Conservation (phyloP, 192 early-diverging fungal species). For the Dissophora ornata region DNA sequence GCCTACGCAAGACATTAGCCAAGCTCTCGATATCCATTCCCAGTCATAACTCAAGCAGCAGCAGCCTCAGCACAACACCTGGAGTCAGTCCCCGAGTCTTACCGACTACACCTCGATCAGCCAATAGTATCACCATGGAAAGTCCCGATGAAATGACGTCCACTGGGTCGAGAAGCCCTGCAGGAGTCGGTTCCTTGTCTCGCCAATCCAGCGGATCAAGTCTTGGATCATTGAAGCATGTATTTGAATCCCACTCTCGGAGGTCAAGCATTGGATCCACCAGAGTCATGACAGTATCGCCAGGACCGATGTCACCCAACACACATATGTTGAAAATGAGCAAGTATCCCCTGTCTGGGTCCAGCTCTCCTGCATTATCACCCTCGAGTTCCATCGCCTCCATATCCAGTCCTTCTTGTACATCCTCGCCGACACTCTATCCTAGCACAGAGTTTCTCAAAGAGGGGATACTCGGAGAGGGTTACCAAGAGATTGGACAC, state of each 20-base stretch:
- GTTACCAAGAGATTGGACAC: neutral
- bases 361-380: neutral
- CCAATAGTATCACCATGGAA: slow-evolving; percentile 13
- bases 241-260: slow-evolving; percentile 12
- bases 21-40: slow-evolving; percentile 48
- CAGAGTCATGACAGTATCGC: slow-evolving; percentile 25
- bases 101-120: slow-evolving; percentile 24
- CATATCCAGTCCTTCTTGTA: neutral
- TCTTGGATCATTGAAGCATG: slow-evolving; percentile 19
- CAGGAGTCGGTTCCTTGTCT: slow-evolving; percentile 5
- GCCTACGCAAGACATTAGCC: slow-evolving; percentile 35
- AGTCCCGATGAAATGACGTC: slow-evolving; percentile 24
- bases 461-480: neutral
- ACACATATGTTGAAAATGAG: neutral
- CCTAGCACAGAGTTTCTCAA: neutral
- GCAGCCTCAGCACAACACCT: neutral
- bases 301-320: slow-evolving; percentile 20
- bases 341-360: neutral
- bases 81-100: slow-evolving; percentile 8
- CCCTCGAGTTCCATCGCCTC: neutral
- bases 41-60: neutral
- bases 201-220: slow-evolving; percentile 41
- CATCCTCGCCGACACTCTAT: slow-evolving; percentile 7
- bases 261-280: slow-evolving; percentile 42
- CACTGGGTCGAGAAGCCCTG: slow-evolving; percentile 17